Percentiles rank a stretch among this genome's conserved stretches.
phyloP scores from a whole-genome alignment of 1,139 yeast species.

The Entelexis paramagnoliae region DNA sequence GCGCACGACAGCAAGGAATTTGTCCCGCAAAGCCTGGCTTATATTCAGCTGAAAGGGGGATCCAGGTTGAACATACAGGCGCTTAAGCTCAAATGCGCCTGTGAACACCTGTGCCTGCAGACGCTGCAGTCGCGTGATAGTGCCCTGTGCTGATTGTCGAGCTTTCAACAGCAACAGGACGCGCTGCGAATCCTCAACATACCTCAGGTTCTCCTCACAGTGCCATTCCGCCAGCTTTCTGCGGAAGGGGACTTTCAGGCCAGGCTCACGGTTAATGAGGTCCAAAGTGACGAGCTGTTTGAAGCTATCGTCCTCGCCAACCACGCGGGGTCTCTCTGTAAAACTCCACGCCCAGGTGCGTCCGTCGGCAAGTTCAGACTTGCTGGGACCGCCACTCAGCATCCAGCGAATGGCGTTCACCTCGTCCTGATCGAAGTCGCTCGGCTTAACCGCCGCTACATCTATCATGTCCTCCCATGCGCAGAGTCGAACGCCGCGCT shows the following conservation, averaged over 20 bases:
- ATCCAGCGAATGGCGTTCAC: not conserved
- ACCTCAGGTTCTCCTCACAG: slow-evolving; percentile 69
- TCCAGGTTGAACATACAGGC: slow-evolving; percentile 8
- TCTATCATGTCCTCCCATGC: slow-evolving; percentile 16
- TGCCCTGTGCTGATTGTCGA: not conserved
- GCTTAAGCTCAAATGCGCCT: slow-evolving; percentile 4
- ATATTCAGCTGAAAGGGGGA: slow-evolving; percentile 18
- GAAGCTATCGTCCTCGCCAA: slow-evolving; percentile 6
- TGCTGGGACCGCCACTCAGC: not conserved
- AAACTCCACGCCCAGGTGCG: slow-evolving; percentile 11
- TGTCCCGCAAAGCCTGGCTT: not conserved
- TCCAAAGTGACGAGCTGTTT: slow-evolving; percentile 31
- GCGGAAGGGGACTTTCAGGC: slow-evolving; percentile 57
- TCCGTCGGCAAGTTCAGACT: not conserved
- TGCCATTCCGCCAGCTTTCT: slow-evolving; percentile 51
- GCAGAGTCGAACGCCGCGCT: slow-evolving; percentile 18
- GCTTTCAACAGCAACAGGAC: slow-evolving; percentile 1
- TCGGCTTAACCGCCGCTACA: not conserved
- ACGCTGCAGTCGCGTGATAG: slow-evolving; percentile 8
- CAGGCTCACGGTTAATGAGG: slow-evolving; percentile 62
- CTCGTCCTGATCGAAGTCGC: not conserved
- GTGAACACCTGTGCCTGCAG: not conserved
- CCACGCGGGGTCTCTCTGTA: not conserved
- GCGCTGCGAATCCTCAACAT: slow-evolving; percentile 11
- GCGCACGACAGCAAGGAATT: not conserved